Conservation (phyloP, 306 rosid genomes). For the Cicer chorassanicum region DNA sequence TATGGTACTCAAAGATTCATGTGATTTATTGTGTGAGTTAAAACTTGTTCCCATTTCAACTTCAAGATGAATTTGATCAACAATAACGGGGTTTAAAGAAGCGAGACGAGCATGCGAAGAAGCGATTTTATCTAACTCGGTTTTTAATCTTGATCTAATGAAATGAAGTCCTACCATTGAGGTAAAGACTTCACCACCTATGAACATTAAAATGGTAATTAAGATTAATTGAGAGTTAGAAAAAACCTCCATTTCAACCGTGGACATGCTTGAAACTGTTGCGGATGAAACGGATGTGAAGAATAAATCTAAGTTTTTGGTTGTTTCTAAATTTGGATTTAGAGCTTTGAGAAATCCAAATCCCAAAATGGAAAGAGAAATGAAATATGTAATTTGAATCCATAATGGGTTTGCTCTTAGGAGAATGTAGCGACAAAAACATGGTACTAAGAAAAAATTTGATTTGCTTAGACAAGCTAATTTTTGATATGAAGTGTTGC, state of each 20-base stretch:
- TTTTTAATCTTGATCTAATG: constrained; percentile 49
- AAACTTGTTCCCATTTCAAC: background rate
- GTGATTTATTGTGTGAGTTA: background rate
- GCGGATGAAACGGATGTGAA: constrained; percentile 67
- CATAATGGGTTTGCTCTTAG: constrained; percentile 43
- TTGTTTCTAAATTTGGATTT: constrained; percentile 30
- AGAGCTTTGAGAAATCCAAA: constrained; percentile 47
- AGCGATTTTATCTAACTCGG: constrained; percentile 29
- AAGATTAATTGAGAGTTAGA: constrained; percentile 57
- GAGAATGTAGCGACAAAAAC: constrained; percentile 38
- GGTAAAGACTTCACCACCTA: constrained; percentile 67
- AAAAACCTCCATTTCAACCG: constrained; percentile 66
- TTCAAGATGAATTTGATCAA: constrained; percentile 39
- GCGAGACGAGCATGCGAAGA: constrained; percentile 26
- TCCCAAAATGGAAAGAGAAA: constrained; percentile 53
- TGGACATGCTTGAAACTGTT: constrained; percentile 74
- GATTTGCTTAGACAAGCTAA: constrained; percentile 34
- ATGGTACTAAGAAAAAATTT: constrained; percentile 9
- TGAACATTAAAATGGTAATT: constrained; percentile 58
- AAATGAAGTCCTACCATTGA: constrained; percentile 61
- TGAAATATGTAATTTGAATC: constrained; percentile 55
- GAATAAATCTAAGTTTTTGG: constrained; percentile 55
- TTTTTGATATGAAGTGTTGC: constrained; percentile 31
- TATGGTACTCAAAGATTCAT: background rate
- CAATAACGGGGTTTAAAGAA: background rate